These are phyloP conservation scores for Russula dissimulans DNA, from an alignment of 768 basidiomycete genomes.

Conservation along the genomic window DNA sequence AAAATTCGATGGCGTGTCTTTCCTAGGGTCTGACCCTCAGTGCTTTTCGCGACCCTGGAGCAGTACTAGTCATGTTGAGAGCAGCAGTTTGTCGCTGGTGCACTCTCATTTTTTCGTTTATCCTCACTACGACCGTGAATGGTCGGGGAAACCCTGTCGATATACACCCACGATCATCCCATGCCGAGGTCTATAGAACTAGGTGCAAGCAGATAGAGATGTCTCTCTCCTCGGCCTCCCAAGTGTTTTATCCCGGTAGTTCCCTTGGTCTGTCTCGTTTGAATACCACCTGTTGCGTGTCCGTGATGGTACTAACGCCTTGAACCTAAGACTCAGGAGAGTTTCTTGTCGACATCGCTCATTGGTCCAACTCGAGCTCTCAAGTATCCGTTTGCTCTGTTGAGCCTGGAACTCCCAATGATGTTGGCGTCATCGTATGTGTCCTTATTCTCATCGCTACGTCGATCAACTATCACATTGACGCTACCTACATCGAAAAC, in stretches of 20 bases:
- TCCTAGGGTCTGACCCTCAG: too few species aligned
- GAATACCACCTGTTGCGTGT: too few species aligned
- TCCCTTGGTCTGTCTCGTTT: too few species aligned
- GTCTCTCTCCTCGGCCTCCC: neutral
- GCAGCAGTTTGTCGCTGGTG: neutral
- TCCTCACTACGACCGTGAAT: neutral
- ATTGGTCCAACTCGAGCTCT: slow-evolving; percentile 6
- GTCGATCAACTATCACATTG: neutral
- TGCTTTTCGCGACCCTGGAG: too few species aligned
- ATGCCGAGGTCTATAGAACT: neutral
- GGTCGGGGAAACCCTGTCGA: neutral
- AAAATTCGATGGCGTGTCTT: too few species aligned
- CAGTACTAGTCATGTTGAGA: neutral
- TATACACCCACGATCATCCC: neutral
- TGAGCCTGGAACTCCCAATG: slow-evolving; percentile 12
- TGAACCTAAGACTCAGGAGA: too few species aligned
- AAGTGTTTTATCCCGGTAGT: slow-evolving; percentile 4
- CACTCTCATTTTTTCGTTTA: neutral
- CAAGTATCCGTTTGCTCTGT: slow-evolving; percentile 17
- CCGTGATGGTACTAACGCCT: too few species aligned
- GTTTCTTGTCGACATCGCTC: too few species aligned
- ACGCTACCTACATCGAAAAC: neutral
- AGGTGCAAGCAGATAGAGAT: neutral
- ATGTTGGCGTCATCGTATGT: slow-evolving; percentile 15
- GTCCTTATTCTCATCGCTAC: too few species aligned